Conservation (phyloP, 1,284 basidiomycete genomes). For the Violaceomyces palustris region DNA sequence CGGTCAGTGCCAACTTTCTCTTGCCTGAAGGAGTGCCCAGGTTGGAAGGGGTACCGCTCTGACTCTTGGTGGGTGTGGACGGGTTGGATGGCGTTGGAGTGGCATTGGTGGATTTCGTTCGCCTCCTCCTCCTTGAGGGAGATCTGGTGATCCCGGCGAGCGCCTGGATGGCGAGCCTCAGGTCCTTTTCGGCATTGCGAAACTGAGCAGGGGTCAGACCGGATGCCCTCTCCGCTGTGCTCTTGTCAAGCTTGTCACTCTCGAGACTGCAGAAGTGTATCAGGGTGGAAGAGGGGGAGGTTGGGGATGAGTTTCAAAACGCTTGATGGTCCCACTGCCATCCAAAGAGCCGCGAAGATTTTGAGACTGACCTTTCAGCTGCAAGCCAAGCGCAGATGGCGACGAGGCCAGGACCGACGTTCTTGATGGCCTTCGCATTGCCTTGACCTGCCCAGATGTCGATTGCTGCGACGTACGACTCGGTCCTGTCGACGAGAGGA, state of each 20-base stretch:
- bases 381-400: conserved; percentile 28
- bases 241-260: conserved; percentile 6
- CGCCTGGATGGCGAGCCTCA: conserved; percentile 17
- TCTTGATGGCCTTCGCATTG: conserved; percentile 27
- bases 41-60: too few relatives aligned
- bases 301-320: too few relatives aligned
- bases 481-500: conserved; percentile 23
- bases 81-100: too few relatives aligned
- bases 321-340: too few relatives aligned
- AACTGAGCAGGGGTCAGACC: conserved; percentile 23
- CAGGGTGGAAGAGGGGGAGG: neutral
- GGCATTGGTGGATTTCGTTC: too few relatives aligned
- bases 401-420: conserved; percentile 22
- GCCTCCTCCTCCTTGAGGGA: too few relatives aligned
- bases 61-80: too few relatives aligned
- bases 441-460: conserved; percentile 29
- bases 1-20: too few relatives aligned
- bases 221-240: conserved; percentile 14
- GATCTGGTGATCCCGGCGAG: too few relatives aligned
- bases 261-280: conserved; percentile 16
- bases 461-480: conserved; percentile 28
- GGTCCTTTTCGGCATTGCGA: conserved; percentile 20
- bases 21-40: too few relatives aligned
- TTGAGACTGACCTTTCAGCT: conserved; percentile 18
- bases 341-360: too few relatives aligned